Evolutionary conservation across 139 green algal genomes (phyloP).

Genomic region (Picochlorum sp.): DNA sequence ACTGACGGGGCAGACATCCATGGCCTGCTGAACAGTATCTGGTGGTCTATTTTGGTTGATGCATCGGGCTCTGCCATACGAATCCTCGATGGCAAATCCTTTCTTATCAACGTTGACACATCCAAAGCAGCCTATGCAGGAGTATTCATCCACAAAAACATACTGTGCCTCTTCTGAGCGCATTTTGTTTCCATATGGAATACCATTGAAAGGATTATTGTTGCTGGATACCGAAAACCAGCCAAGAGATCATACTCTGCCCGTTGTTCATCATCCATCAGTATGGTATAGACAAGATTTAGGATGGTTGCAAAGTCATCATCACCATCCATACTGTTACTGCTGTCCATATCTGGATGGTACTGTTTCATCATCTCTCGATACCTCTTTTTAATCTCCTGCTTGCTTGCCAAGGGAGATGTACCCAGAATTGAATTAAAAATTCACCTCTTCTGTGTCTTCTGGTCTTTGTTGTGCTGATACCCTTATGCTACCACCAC

Average conservation of each 20-base stretch:
- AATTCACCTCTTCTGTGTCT: neutral
- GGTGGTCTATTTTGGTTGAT: constrained; percentile 37
- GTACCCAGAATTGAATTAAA: constrained; percentile 15
- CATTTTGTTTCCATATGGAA: constrained; percentile 27
- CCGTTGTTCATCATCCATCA: constrained; percentile 23
- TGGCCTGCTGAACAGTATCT: constrained; percentile 27
- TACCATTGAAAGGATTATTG: constrained; percentile 23
- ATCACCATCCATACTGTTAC: constrained; percentile 1
- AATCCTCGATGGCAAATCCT: constrained; percentile 68
- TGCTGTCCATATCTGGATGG: constrained; percentile 20
- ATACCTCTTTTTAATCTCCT: constrained; percentile 24
- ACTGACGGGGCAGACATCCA: constrained; percentile 71
- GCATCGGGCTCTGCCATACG: constrained; percentile 59
- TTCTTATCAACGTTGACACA: constrained; percentile 57
- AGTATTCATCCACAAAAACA: constrained; percentile 80
- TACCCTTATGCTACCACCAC: no score
- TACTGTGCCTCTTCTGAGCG: constrained; percentile 45
- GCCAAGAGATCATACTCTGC: constrained; percentile 25
- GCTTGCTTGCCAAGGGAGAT: constrained; percentile 6
- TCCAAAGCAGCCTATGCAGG: constrained; percentile 79
- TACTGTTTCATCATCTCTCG: constrained; percentile 21
- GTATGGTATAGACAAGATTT: constrained; percentile 17
- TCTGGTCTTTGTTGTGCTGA: neutral
- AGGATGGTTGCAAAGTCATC: neutral
- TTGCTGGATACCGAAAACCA: neutral